A percentile compares a stretch with the other conserved stretches of the same genome.
Conservation (phyloP, 768 basidiomycete species). For the Tulasnella sp. region DNA sequence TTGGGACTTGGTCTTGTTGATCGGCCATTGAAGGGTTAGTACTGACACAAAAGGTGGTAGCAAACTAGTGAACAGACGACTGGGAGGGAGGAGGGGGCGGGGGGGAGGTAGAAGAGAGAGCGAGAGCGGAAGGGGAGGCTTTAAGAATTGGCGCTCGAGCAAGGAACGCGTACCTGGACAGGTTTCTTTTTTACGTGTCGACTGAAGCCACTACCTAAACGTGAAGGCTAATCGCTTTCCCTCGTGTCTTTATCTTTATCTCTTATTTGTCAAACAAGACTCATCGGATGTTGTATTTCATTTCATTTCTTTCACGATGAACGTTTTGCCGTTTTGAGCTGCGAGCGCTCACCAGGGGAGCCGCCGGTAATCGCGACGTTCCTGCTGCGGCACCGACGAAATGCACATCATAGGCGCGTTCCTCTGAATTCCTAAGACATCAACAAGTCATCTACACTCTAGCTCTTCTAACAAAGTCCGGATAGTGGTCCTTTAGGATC, state of each 20-base stretch:
- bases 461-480: neutral
- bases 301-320: no score
- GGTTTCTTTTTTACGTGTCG: neutral
- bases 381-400: no score
- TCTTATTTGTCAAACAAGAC: neutral
- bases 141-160: neutral
- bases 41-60: neutral
- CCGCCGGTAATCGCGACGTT: no score
- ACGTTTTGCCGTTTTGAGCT: no score
- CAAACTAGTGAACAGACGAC: neutral
- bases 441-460: neutral
- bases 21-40: neutral
- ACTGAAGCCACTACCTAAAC: neutral
- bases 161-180: neutral
- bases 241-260: neutral
- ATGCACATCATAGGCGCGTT: no score
- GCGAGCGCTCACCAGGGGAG: no score
- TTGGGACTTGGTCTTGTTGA: slow-evolving; percentile 8
- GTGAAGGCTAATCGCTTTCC: neutral
- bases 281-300: neutral
- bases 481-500: neutral
- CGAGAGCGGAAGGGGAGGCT: neutral
- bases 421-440: no score
- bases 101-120: neutral
- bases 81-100: neutral